A percentile compares a stretch with the other conserved stretches of the same genome.
Conservation (phyloP, 306 rosid genomes). For the Vigna radiata region DNA sequence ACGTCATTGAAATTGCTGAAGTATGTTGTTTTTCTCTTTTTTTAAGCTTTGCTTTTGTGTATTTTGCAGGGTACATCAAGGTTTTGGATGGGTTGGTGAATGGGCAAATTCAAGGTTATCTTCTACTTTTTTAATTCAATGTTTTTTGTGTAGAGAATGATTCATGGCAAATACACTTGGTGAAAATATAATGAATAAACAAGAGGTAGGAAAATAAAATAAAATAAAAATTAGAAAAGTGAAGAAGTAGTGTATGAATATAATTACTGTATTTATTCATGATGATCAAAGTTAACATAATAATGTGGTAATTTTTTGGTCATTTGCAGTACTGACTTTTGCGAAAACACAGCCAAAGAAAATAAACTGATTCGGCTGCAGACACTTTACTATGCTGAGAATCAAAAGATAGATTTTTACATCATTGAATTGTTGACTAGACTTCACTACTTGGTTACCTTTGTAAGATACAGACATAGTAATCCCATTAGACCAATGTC, state of each 20-base stretch:
- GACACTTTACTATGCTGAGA: constrained; percentile 81
- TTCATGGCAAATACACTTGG: no score
- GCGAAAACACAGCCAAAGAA: constrained; percentile 50
- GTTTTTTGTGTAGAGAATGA: neutral
- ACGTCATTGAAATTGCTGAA: neutral
- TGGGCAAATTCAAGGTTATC: constrained; percentile 90
- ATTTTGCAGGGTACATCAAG: constrained; percentile 83
- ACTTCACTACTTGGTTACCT: constrained; percentile 66
- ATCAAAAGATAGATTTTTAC: constrained; percentile 70
- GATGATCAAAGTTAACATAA: no score
- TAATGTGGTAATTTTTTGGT: neutral
- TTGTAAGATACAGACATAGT: constrained; percentile 57
- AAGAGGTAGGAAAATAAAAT: no score
- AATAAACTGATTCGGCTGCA: constrained; percentile 67
- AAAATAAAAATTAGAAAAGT: no score
- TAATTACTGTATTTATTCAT: neutral
- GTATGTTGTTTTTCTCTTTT: neutral
- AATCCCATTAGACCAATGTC: constrained; percentile 49
- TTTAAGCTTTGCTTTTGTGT: neutral
- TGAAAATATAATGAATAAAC: no score
- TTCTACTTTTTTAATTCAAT: neutral
- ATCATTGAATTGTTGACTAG: constrained; percentile 66
- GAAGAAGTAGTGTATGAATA: neutral
- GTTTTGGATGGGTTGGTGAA: constrained; percentile 98
- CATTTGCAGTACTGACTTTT: constrained; percentile 60